Evolutionary conservation across 441 rosid genomes (phyloP), one percentile per base, ranked within the genome.

Genomic region (Geranium incanum): DNA sequence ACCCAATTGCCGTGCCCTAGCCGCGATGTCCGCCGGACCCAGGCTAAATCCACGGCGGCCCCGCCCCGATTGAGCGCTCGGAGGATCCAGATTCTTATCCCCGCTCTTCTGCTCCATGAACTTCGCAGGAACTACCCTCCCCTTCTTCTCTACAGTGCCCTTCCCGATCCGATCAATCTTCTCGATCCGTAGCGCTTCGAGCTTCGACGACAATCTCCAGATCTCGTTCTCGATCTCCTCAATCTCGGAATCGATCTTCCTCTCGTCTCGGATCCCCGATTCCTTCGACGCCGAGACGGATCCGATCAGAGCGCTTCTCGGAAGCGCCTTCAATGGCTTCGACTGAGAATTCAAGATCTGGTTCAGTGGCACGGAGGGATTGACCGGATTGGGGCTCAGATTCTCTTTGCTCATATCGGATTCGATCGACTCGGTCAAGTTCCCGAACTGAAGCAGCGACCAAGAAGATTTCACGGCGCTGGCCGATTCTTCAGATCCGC

Each of bases 141-240:
- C 95, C 62, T 81, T 75, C 72, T 71, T 83, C 57, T 88, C 91
- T 5, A 71, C 33, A 12, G 74, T 83, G 8, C 6, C 8, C 74
- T 84, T 88, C 0, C 82, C 78, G 50, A 76, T 85, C 55, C 70
- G 77, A 70, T 86, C 86, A 0, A 83, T 84, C 68, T 91, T 94
- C 77, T 91, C 90, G 6, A 89, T 75, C 65, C 88, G 86, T 37
- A 94, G 97, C 15, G 86, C 78, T 50, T 94, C 88, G 52, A 94
- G 84, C 72, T 78, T 91, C 50, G 88, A 79, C 0, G 93, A 84
- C 74, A 94, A 75, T 0, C 91, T 82, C 21, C 67, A 38, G 36
- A 94, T 88, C 84, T 91, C 95, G 80, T 80, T 88, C 77, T 91
- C 97, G 8, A 94, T 78, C 68, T 84, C 89, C 70, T 86, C 88